phyloP scores from a whole-genome alignment of 202 grass and related monocot species.

The Eragrostis tef region DNA sequence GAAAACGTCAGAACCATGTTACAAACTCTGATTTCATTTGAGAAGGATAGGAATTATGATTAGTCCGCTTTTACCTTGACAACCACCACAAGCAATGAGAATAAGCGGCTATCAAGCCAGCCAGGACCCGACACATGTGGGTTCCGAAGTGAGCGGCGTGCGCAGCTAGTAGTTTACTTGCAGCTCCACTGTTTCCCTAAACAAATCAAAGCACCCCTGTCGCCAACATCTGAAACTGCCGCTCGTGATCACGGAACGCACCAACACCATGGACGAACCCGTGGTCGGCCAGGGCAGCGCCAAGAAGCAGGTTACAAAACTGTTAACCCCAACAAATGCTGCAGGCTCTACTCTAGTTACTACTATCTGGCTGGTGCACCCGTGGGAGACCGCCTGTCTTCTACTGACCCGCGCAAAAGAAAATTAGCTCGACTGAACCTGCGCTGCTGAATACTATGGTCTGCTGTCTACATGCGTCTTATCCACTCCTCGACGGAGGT shows the following conservation, averaged over 20 bases:
- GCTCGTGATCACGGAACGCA: conserved; percentile 34
- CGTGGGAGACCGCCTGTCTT: conserved; percentile 26
- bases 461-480: neutral
- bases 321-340: neutral
- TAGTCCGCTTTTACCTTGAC: neutral
- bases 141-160: neutral
- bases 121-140: neutral
- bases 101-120: neutral
- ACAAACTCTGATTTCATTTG: neutral
- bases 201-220: neutral
- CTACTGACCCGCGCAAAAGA: neutral
- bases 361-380: neutral
- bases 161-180: neutral
- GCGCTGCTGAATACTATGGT: neutral
- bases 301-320: conserved; percentile 1
- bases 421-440: neutral
- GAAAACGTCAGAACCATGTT: neutral
- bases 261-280: neutral
- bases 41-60: neutral
- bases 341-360: no score
- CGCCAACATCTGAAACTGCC: neutral
- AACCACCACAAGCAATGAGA: neutral
- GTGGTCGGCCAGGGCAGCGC: conserved; percentile 10
- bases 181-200: neutral
- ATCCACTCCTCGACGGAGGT: conserved; percentile 9